A percentile compares a stretch with the other conserved stretches of the same genome.
These are phyloP conservation scores for Aristolochia contorta DNA, from an alignment of 164 flowering plant genomes.

Conservation along the genomic window DNA sequence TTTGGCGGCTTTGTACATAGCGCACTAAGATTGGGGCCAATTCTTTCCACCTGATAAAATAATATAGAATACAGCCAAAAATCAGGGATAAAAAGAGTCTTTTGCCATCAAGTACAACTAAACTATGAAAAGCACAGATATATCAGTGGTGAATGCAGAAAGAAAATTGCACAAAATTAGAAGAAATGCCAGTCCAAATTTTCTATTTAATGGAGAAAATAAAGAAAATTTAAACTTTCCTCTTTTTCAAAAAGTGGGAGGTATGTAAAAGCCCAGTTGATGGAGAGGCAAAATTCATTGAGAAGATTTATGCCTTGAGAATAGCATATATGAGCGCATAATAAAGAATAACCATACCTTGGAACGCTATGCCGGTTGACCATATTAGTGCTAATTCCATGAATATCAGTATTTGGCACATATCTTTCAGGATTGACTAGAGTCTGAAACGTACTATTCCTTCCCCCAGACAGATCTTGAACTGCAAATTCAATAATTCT, in stretches of 20 bases:
- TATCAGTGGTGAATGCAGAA: neutral
- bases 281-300: no score
- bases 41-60: constrained; percentile 58
- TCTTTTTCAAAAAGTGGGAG: no score
- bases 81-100: no score
- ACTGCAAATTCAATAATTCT: constrained; percentile 78
- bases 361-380: constrained; percentile 69
- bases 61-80: neutral
- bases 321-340: neutral
- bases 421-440: constrained; percentile 61
- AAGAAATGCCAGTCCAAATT: no score
- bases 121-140: neutral
- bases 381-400: constrained; percentile 67
- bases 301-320: no score
- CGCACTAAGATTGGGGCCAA: constrained; percentile 59
- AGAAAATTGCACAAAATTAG: no score
- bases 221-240: no score
- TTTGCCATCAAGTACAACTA: neutral
- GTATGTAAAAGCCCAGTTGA: no score
- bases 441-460: constrained; percentile 78
- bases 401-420: constrained; percentile 54
- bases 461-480: constrained; percentile 76
- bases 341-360: constrained; percentile 35
- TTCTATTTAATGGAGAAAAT: no score
- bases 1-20: constrained; percentile 64